Base-by-base conservation (phyloP, 2,329 filamentous ascomycete genomes). In the Aspergillus vadensis region DNA sequence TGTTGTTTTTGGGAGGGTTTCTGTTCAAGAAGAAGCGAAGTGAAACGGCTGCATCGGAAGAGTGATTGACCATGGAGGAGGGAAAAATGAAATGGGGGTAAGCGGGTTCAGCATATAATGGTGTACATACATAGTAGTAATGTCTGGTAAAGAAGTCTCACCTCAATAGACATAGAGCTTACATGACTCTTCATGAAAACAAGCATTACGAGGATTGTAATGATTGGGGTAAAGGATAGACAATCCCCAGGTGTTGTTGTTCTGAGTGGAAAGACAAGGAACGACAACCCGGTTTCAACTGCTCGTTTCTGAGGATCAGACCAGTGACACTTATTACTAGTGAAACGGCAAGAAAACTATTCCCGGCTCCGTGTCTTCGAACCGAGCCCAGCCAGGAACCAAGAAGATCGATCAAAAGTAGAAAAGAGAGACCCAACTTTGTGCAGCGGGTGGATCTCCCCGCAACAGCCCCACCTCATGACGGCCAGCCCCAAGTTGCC, bases 1-100 rank as follows among this genome's bases (percentile, higher is more conserved):
- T 82, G 14, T 70, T 87, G 10, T 85, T 80, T 74, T 76, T 84
- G 6, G 85, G 85, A 5, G 85, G 85, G 0, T 82, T 79, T 72
- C 73, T 83, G 36, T 58, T 68, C 23, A 60, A 27, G 15, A 39
- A 56, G 47, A 56, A 36, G 43, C 7, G 38, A n/a, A 32, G 38
- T 39, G 39, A 25, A 41, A 2, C 15, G 9, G 19, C 30, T 47
- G 2, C 21, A 12, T 17, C 23, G 12, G 23, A 3, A 0, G 23
- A 49, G 23, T 49, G 44, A 49, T 27, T 14, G 41, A 44, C 6
- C 9, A 41, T n/a, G 6, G 6, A 41, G 8, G 15, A 15, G 4
- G n/a, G 9, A 0, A 41, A 41, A 21, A 23, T 14, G 41, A 12
- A 32, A 32, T 12, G 4, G 30, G 30, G 4, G 5, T 32, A 32